Evolutionary conservation across 2,329 filamentous ascomycete genomes (phyloP).

Genomic region (Keithomyces neogunnii): DNA sequence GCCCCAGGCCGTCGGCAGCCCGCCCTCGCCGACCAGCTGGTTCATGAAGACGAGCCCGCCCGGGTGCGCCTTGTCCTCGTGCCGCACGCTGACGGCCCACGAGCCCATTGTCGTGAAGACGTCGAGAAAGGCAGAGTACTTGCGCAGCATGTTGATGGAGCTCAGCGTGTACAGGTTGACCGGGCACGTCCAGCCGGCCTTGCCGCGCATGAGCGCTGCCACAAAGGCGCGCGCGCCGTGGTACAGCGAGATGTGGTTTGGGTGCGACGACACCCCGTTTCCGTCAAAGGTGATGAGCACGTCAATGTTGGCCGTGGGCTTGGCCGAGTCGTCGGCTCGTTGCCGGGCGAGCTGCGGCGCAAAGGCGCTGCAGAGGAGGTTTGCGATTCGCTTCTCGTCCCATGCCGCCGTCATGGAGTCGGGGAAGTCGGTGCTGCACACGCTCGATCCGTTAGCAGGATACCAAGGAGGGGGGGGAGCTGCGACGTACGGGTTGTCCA

Average conservation of each 20-base stretch:
- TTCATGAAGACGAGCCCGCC: slow-evolving; percentile 62
- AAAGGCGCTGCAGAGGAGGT: slow-evolving; percentile 65
- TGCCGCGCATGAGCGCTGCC: slow-evolving; percentile 52
- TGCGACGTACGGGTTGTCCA: slow-evolving; percentile 60
- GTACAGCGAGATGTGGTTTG: slow-evolving; percentile 88
- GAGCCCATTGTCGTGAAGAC: slow-evolving; percentile 58
- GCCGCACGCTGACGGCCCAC: slow-evolving; percentile 37
- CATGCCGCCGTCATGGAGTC: slow-evolving; percentile 82
- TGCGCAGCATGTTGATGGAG: slow-evolving; percentile 63
- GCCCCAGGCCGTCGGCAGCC: slow-evolving; percentile 54
- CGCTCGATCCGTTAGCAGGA: not conserved
- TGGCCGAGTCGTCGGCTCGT: slow-evolving; percentile 20
- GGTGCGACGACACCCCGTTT: slow-evolving; percentile 76
- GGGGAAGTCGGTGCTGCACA: slow-evolving; percentile 53
- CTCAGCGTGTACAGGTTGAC: slow-evolving; percentile 81
- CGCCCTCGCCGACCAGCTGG: slow-evolving; percentile 50
- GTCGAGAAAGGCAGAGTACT: slow-evolving; percentile 75
- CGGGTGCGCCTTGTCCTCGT: slow-evolving; percentile 33
- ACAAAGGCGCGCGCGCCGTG: slow-evolving; percentile 72
- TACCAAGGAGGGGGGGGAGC: not conserved
- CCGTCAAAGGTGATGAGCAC: slow-evolving; percentile 83
- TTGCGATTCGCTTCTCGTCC: slow-evolving; percentile 62
- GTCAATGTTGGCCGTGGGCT: slow-evolving; percentile 55
- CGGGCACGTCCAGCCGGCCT: slow-evolving; percentile 59
- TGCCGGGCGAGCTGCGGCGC: slow-evolving; percentile 50